phyloP scores from a whole-genome alignment of 345 rosid species.

The Populus alba region DNA sequence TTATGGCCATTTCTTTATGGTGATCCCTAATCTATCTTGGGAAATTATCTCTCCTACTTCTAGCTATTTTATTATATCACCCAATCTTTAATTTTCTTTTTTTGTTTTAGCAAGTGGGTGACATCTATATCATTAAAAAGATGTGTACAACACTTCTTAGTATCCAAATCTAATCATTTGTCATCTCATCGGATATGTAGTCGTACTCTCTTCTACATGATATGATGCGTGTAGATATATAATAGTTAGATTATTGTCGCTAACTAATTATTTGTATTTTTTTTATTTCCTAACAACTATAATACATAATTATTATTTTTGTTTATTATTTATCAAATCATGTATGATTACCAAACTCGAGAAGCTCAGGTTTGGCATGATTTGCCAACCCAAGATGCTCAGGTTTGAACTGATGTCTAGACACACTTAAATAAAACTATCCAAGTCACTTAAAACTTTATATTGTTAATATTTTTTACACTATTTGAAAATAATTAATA shows the following conservation, averaged over 20 bases:
- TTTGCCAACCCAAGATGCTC: accelerated
- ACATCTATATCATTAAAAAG: accelerated
- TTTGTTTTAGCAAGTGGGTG: accelerated
- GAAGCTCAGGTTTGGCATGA: accelerated
- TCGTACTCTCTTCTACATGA: accelerated
- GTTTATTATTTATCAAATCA: too few species aligned
- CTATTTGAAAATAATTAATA: too few species aligned
- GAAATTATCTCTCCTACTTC: slow-evolving; percentile 10
- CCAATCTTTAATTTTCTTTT: too few species aligned
- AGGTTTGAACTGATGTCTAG: accelerated
- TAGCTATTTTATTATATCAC: background rate
- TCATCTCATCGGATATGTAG: accelerated
- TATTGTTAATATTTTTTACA: too few species aligned
- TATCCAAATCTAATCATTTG: accelerated
- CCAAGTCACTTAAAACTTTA: too few species aligned
- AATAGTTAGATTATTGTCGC: accelerated
- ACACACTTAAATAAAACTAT: too few species aligned
- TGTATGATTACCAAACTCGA: accelerated
- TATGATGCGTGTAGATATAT: too few species aligned
- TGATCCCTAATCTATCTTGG: slow-evolving; percentile 9
- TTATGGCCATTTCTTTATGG: slow-evolving; percentile 1
- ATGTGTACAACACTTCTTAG: accelerated
- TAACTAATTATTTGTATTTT: too few species aligned
- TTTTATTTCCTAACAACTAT: accelerated
- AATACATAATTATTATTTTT: accelerated